Conservation (phyloP, 352 stramenopile species). For the Pythium folliculosum region DNA sequence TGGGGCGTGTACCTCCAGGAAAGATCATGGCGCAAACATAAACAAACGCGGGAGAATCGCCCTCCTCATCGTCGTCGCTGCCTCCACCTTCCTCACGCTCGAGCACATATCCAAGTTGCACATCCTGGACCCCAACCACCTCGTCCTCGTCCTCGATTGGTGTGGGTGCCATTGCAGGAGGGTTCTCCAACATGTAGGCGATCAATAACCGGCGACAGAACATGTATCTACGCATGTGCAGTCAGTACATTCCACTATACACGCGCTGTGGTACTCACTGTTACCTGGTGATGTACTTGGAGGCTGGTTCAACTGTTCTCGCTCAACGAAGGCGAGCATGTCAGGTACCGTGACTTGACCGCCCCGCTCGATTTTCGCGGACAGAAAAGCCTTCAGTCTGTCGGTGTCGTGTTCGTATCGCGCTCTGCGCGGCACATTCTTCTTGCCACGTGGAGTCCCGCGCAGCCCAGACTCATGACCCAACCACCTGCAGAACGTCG, state of each 20-base stretch:
- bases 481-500: not conserved
- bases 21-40: not conserved
- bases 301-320: not conserved
- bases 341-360: not conserved
- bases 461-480: not conserved
- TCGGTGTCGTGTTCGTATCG: not conserved
- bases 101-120: not conserved
- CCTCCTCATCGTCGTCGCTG: not conserved
- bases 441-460: not conserved
- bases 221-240: not conserved
- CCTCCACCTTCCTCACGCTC: not conserved
- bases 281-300: not conserved
- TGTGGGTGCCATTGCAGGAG: not conserved
- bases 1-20: not conserved
- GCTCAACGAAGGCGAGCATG: not conserved
- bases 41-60: not conserved
- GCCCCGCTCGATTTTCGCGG: not conserved
- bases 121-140: too few species aligned
- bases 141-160: not conserved
- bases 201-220: not conserved
- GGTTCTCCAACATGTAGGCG: not conserved
- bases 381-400: not conserved
- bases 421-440: not conserved
- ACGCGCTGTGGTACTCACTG: not conserved
- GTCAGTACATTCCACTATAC: not conserved